A percentile compares a stretch with the other conserved stretches of the same genome.
Evolutionary conservation across 2,329 filamentous ascomycete species (phyloP).

Genomic region (Zasmidium angulare): DNA sequence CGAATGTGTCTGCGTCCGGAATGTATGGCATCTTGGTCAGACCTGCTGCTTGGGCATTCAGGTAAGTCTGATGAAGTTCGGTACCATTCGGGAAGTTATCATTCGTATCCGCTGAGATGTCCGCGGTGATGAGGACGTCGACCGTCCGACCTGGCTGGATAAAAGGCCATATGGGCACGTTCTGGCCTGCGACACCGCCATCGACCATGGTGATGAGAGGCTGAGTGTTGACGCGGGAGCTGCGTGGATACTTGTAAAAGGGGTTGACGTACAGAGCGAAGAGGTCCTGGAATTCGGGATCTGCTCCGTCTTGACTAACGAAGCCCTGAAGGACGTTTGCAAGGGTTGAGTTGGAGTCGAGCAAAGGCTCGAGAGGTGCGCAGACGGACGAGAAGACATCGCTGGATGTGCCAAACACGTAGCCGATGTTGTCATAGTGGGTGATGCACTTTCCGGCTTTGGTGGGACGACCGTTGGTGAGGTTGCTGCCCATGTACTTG

Average conservation of each 20-base stretch:
- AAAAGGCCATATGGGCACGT: conserved; percentile 55
- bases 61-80: conserved; percentile 58
- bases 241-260: conserved; percentile 52
- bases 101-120: conserved; percentile 62
- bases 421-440: conserved; percentile 52
- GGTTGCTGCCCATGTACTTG: conserved; percentile 60
- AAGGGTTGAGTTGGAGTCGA: neutral
- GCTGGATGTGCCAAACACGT: conserved; percentile 46
- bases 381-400: conserved; percentile 42
- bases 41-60: conserved; percentile 52
- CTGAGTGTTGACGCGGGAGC: conserved; percentile 41
- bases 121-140: conserved; percentile 65
- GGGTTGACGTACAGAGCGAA: conserved; percentile 63
- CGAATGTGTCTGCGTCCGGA: conserved; percentile 56
- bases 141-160: conserved; percentile 53
- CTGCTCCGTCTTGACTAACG: conserved; percentile 32
- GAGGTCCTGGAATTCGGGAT: conserved; percentile 36
- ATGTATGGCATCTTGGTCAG: conserved; percentile 60
- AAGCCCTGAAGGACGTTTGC: conserved; percentile 31
- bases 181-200: conserved; percentile 52
- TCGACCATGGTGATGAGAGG: conserved; percentile 50
- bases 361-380: conserved; percentile 12
- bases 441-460: conserved; percentile 45
- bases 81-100: conserved; percentile 62
- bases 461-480: conserved; percentile 50